phyloP scores from a whole-genome alignment of 2,329 filamentous ascomycete species.

The Diaporthe batatas region DNA sequence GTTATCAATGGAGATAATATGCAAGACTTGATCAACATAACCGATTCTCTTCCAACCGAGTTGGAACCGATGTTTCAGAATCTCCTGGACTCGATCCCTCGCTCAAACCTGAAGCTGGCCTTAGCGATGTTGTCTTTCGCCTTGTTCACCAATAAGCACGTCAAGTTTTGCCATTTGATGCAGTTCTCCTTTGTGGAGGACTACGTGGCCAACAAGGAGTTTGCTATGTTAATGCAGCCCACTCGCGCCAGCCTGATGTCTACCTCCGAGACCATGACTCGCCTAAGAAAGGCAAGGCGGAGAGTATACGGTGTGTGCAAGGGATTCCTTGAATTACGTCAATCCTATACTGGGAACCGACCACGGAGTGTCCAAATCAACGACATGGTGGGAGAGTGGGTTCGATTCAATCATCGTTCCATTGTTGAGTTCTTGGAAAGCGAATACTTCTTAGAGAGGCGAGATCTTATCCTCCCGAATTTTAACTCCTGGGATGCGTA shows the following conservation, averaged over 20 bases:
- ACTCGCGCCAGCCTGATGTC: background rate
- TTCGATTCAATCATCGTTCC: conserved; percentile 11
- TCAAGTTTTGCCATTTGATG: conserved; percentile 1
- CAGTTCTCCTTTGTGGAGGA: conserved; percentile 8
- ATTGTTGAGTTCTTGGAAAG: conserved; percentile 13
- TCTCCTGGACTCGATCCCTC: conserved; percentile 10
- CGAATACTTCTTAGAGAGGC: background rate
- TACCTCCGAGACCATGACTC: background rate
- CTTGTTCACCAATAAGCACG: background rate
- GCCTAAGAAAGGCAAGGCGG: background rate
- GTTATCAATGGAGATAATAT: conserved; percentile 12
- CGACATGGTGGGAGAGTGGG: background rate
- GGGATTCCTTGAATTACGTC: conserved; percentile 20
- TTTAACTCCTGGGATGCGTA: conserved; percentile 3
- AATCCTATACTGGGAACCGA: background rate
- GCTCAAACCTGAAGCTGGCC: background rate
- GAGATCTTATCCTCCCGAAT: background rate
- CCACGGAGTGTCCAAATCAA: conserved; percentile 1
- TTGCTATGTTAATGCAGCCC: conserved; percentile 5
- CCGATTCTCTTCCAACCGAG: conserved; percentile 2
- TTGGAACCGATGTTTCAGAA: conserved; percentile 14
- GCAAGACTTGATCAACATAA: conserved; percentile 12
- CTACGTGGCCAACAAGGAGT: conserved; percentile 1
- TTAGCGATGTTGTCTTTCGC: conserved; percentile 1
- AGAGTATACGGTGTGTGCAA: conserved; percentile 9